Conservation (phyloP, 768 basidiomycete genomes). For the Trametes coccinea region DNA sequence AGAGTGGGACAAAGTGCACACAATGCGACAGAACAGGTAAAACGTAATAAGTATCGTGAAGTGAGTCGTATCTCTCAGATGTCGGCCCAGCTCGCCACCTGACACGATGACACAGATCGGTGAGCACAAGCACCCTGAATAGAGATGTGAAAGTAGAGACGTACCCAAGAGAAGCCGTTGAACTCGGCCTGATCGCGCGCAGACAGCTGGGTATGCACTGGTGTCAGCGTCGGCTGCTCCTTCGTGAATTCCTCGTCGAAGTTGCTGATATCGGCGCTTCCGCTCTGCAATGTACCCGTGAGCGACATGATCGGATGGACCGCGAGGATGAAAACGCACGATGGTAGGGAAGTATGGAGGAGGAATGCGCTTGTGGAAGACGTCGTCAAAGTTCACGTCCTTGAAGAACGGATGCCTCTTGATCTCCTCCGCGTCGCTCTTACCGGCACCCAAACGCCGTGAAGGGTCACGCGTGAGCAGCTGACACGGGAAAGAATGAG, state of each 20-base stretch:
- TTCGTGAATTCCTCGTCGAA: slow-evolving; percentile 97
- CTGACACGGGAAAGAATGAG: slow-evolving; percentile 41
- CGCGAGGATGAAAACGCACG: slow-evolving; percentile 48
- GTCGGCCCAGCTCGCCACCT: slow-evolving; percentile 44
- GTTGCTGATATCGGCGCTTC: slow-evolving; percentile 86
- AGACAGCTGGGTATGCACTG: slow-evolving; percentile 92
- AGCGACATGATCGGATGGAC: background rate
- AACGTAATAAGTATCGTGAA: slow-evolving; percentile 30
- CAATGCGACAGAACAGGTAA: slow-evolving; percentile 23
- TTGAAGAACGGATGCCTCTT: slow-evolving; percentile 98
- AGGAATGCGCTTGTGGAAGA: slow-evolving; percentile 95
- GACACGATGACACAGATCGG: slow-evolving; percentile 1
- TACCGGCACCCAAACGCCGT: slow-evolving; percentile 88
- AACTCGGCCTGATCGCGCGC: slow-evolving; percentile 92
- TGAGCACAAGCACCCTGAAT: slow-evolving; percentile 3
- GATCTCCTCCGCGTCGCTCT: slow-evolving; percentile 94
- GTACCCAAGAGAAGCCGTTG: slow-evolving; percentile 95
- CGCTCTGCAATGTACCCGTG: slow-evolving; percentile 51
- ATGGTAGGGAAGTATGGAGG: slow-evolving; percentile 97
- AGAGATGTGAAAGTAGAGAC: slow-evolving; percentile 1
- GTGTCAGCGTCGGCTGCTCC: slow-evolving; percentile 96
- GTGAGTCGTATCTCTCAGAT: slow-evolving; percentile 26
- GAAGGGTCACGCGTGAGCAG: slow-evolving; percentile 88
- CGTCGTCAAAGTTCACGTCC: slow-evolving; percentile 95
- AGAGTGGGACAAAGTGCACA: slow-evolving; percentile 11